Percentiles rank a stretch among this genome's conserved stretches.
phyloP scores from a whole-genome alignment of 352 stramenopile species.

The Phytophthora foliorum region DNA sequence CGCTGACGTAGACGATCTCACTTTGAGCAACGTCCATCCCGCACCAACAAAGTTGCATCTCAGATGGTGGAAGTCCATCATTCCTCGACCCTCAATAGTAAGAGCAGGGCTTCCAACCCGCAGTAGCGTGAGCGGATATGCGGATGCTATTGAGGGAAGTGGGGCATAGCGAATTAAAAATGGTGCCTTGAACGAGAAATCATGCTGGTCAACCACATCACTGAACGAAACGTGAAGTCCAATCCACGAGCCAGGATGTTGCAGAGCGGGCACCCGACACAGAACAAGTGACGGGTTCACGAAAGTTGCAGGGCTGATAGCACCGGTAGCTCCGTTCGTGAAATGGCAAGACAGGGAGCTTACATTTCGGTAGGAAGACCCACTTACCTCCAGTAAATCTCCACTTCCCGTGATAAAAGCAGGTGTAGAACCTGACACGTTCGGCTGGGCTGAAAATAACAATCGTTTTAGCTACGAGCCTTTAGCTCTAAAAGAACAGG shows the following conservation, averaged over 20 bases:
- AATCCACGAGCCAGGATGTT: constrained; percentile 39
- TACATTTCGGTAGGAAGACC: constrained; percentile 42
- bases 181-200: not conserved
- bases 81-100: constrained; percentile 26
- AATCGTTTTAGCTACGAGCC: not conserved
- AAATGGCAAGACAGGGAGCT: constrained; percentile 46
- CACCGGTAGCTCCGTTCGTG: constrained; percentile 18
- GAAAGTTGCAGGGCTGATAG: constrained; percentile 13
- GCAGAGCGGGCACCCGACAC: constrained; percentile 40
- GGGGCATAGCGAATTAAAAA: constrained; percentile 46
- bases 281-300: constrained; percentile 38
- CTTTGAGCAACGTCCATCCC: constrained; percentile 22
- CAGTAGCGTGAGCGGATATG: constrained; percentile 18
- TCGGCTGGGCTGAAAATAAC: constrained; percentile 34
- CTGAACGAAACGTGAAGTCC: constrained; percentile 36
- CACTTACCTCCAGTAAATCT: constrained; percentile 38
- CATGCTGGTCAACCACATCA: not conserved
- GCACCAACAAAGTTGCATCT: constrained; percentile 38
- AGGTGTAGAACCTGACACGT: constrained; percentile 30
- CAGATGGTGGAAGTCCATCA: constrained; percentile 36
- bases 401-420: constrained; percentile 38
- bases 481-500: too few relatives aligned
- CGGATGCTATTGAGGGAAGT: constrained; percentile 36
- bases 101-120: constrained; percentile 23
- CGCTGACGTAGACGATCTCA: constrained; percentile 21